Evolutionary conservation across 352 stramenopile species (phyloP).

Genomic region (Phytophthora pisi): DNA sequence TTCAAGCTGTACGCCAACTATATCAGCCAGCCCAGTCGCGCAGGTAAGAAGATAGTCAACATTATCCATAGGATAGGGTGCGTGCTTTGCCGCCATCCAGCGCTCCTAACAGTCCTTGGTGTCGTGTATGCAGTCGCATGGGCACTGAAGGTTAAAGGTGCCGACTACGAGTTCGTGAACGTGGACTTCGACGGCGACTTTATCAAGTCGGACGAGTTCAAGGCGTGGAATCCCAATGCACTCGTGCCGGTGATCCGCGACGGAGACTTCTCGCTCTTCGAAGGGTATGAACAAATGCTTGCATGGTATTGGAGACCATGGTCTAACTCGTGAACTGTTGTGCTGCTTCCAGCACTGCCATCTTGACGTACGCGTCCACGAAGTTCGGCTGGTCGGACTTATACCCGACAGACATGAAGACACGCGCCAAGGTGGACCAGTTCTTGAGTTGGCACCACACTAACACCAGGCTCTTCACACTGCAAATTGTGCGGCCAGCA

Average conservation of each 20-base stretch:
- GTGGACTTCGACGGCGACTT: conserved; percentile 27
- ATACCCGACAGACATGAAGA: conserved; percentile 44
- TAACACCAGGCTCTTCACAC: conserved; percentile 41
- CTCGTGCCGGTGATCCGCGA: conserved; percentile 59
- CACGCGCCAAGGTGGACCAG: conserved; percentile 53
- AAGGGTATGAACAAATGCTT: conserved; percentile 33
- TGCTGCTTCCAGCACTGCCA: conserved; percentile 38
- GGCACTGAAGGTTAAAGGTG: conserved; percentile 52
- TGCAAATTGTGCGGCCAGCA: conserved; percentile 38
- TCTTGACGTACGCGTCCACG: conserved; percentile 48
- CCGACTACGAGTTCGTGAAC: conserved; percentile 50
- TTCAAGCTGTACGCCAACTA: conserved; percentile 55
- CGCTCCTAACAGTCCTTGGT: conserved; percentile 1
- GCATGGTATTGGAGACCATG: not conserved
- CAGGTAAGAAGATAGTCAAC: conserved; percentile 19
- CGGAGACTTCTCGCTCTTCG: conserved; percentile 59
- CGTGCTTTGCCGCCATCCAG: not conserved
- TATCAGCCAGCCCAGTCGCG: conserved; percentile 49
- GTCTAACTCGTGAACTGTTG: not conserved
- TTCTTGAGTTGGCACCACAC: conserved; percentile 61
- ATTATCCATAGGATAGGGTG: not conserved
- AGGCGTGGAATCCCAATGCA: conserved; percentile 58
- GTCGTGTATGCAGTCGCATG: conserved; percentile 23
- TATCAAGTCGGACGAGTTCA: conserved; percentile 51
- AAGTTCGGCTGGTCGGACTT: conserved; percentile 52